Conservation (phyloP, 2,329 filamentous ascomycete genomes). For the Arthrobotrys pseudoclavata region DNA sequence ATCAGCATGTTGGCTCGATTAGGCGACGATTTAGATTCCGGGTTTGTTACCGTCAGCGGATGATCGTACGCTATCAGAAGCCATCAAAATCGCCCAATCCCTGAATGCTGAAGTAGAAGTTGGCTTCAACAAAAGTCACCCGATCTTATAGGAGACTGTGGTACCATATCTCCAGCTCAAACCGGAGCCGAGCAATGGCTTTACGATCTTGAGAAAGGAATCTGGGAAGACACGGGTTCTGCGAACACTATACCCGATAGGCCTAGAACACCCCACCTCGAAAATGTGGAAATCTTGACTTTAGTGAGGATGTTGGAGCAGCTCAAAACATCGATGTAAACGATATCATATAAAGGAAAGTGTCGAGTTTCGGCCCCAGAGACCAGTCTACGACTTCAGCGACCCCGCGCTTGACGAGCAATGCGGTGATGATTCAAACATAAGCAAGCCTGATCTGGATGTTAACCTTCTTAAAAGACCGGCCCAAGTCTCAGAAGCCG, state of each 20-base stretch:
- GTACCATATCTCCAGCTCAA: conserved; percentile 1
- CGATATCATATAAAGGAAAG: not conserved
- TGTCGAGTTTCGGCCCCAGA: not conserved
- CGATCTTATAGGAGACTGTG: conserved; percentile 4
- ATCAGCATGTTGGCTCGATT: conserved; percentile 32
- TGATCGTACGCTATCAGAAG: conserved; percentile 20
- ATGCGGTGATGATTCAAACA: not conserved
- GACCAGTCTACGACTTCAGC: not conserved
- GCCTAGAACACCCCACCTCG: not conserved
- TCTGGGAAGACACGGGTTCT: not conserved
- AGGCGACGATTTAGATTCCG: conserved; percentile 5
- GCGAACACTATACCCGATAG: not conserved
- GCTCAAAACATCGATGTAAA: not conserved
- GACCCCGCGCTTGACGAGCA: not conserved
- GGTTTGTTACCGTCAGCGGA: not conserved
- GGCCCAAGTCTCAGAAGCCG: not conserved
- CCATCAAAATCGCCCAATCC: conserved; percentile 10
- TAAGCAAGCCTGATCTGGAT: not conserved
- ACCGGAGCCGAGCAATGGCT: conserved; percentile 36
- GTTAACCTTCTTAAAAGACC: not conserved
- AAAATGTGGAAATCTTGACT: not conserved
- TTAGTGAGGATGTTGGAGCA: not conserved
- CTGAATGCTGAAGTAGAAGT: not conserved
- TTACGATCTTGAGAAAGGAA: conserved; percentile 19
- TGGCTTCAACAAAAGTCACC: conserved; percentile 14